Percentiles rank a stretch among this genome's conserved stretches.
Evolutionary conservation across 345 rosid species (phyloP).

Genomic region (Rhodamnia argentea): DNA sequence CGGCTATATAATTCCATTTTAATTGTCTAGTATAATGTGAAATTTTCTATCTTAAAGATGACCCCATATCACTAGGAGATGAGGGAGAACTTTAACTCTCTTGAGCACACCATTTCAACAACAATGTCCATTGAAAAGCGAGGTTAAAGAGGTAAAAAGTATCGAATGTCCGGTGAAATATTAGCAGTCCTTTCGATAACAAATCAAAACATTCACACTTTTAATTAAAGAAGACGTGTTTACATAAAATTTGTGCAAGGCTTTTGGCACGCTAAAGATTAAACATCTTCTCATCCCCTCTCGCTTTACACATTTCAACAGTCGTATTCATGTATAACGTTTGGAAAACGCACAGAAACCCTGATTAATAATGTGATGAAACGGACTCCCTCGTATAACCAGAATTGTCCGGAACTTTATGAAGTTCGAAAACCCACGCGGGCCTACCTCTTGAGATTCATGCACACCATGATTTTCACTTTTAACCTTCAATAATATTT

Average conservation of each 20-base stretch:
- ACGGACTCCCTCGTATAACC: too few relatives aligned
- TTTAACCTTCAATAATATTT: background rate
- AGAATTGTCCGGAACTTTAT: background rate
- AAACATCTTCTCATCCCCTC: background rate
- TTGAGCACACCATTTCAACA: background rate
- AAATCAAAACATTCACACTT: background rate
- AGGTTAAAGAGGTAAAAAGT: background rate
- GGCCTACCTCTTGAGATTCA: background rate
- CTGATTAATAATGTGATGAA: background rate
- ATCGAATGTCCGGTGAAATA: background rate
- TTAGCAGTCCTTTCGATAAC: background rate
- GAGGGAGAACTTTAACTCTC: background rate
- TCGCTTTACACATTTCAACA: background rate
- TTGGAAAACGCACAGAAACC: background rate
- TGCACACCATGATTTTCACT: background rate
- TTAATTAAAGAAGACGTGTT: background rate
- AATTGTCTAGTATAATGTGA: background rate
- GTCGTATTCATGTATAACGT: background rate
- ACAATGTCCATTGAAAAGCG: background rate
- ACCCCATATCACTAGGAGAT: background rate
- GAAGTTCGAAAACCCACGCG: background rate
- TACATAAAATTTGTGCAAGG: background rate
- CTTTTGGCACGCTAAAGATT: background rate
- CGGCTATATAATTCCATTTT: background rate
- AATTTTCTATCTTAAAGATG: background rate